These are phyloP conservation scores for Scutellaria galericulata DNA, from an alignment of 257 asterid species.

Conservation along the genomic window DNA sequence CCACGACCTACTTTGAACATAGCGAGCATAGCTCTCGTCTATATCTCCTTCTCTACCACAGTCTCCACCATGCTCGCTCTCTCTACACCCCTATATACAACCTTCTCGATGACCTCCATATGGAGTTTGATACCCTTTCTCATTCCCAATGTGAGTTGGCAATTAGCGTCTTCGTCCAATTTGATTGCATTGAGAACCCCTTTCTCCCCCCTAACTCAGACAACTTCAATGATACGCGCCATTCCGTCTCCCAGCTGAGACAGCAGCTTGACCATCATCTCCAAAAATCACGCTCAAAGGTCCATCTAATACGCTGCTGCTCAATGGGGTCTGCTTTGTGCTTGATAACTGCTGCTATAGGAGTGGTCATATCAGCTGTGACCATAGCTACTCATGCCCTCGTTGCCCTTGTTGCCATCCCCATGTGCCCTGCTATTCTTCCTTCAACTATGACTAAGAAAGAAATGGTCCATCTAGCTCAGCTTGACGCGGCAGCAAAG, in stretches of 20 bases:
- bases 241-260: conserved; percentile 67
- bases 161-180: conserved; percentile 55
- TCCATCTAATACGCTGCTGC: conserved; percentile 45
- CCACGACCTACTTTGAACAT: conserved; percentile 66
- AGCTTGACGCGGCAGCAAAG: conserved; percentile 82
- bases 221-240: conserved; percentile 59
- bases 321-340: conserved; percentile 67
- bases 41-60: conserved; percentile 64
- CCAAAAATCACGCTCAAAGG: conserved; percentile 58
- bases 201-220: conserved; percentile 53
- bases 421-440: conserved; percentile 44
- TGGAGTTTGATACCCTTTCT: conserved; percentile 52
- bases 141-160: conserved; percentile 64
- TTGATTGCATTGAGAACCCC: conserved; percentile 65
- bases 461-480: conserved; percentile 62
- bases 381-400: conserved; percentile 73
- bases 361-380: conserved; percentile 68
- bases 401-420: conserved; percentile 48
- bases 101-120: conserved; percentile 62
- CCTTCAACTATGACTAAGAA: conserved; percentile 50
- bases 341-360: conserved; percentile 58
- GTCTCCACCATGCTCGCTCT: conserved; percentile 56
- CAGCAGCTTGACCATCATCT: conserved; percentile 62
- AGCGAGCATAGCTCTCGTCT: conserved; percentile 65
- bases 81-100: conserved; percentile 63